These are phyloP conservation scores for Mucor circinelloides DNA, from an alignment of 371 early-diverging fungal genomes.

Conservation along the genomic window DNA sequence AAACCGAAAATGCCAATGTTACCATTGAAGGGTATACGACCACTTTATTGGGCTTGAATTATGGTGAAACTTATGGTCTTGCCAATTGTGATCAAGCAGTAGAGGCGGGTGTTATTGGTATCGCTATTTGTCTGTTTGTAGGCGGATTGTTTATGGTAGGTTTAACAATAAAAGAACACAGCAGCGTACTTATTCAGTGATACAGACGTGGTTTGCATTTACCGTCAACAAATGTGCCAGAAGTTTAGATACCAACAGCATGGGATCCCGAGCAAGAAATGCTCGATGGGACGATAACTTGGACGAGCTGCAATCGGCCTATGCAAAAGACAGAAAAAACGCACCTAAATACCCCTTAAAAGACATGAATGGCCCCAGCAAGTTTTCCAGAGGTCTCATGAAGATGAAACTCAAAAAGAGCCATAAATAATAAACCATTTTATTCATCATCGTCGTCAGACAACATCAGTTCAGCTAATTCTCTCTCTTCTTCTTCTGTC, in stretches of 20 bases:
- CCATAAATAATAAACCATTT: slow-evolving; percentile 2
- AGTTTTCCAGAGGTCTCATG: slow-evolving; percentile 18
- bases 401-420: slow-evolving; percentile 16
- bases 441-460: slow-evolving; percentile 47
- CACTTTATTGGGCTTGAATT: slow-evolving; percentile 40
- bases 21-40: slow-evolving; percentile 28
- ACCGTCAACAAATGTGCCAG: slow-evolving; percentile 9
- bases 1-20: not conserved
- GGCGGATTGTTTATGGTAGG: slow-evolving; percentile 42
- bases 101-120: slow-evolving; percentile 44
- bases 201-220: slow-evolving; percentile 25
- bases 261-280: slow-evolving; percentile 36
- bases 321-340: slow-evolving; percentile 29
- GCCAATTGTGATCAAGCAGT: slow-evolving; percentile 48
- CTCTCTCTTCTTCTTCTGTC: slow-evolving; percentile 84
- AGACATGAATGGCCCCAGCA: slow-evolving; percentile 5
- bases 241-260: slow-evolving; percentile 10
- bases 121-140: slow-evolving; percentile 39
- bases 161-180: not conserved
- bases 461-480: slow-evolving; percentile 79
- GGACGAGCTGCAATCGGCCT: slow-evolving; percentile 37
- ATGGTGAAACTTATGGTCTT: slow-evolving; percentile 46
- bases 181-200: not conserved
- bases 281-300: slow-evolving; percentile 47
- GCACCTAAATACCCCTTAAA: slow-evolving; percentile 41